Evolutionary conservation across 495 filamentous ascomycete species (phyloP), one percentile per base, ranked within the genome.

Genomic region (Xylaria telfairii): DNA sequence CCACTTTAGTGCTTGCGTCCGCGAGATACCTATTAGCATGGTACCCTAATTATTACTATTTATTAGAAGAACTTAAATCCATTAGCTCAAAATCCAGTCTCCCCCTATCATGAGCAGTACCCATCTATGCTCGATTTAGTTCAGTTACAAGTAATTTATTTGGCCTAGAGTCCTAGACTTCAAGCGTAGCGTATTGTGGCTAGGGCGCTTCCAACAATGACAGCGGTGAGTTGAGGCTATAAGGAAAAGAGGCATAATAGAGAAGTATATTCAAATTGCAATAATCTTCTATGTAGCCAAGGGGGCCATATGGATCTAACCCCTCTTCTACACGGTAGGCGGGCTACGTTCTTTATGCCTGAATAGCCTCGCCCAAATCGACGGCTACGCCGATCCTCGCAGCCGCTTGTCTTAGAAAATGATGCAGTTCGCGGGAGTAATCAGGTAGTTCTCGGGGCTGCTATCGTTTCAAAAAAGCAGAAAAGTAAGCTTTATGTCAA

Each of bases 401-500:
- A n/a, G n/a, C n/a, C n/a, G n/a, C n/a, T n/a, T n/a, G n/a, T n/a
- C n/a, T n/a, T n/a, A n/a, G n/a, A n/a, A n/a, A n/a, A n/a, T n/a
- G n/a, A n/a, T n/a, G n/a, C n/a, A n/a, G n/a, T n/a, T n/a, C n/a
- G n/a, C n/a, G n/a, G n/a, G n/a, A n/a, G n/a, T n/a, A n/a, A n/a
- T n/a, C n/a, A n/a, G n/a, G n/a, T n/a, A n/a, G n/a, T n/a, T n/a
- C n/a, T n/a, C n/a, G n/a, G n/a, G n/a, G n/a, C n/a, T n/a, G n/a
- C n/a, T n/a, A n/a, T n/a, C n/a, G n/a, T n/a, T n/a, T n/a, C n/a
- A 12, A 60, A 21, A 59, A 54, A 24, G 17, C 51, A 4, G 15
- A 64, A 67, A 12, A 68, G 66, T 56, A 42, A 64, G 42, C 15
- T 53, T 32, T 51, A 13, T 8, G 37, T 37, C 28, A 30, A 30